phyloP scores from a whole-genome alignment of 2,329 filamentous ascomycete species.

The Corynespora cassiicola region DNA sequence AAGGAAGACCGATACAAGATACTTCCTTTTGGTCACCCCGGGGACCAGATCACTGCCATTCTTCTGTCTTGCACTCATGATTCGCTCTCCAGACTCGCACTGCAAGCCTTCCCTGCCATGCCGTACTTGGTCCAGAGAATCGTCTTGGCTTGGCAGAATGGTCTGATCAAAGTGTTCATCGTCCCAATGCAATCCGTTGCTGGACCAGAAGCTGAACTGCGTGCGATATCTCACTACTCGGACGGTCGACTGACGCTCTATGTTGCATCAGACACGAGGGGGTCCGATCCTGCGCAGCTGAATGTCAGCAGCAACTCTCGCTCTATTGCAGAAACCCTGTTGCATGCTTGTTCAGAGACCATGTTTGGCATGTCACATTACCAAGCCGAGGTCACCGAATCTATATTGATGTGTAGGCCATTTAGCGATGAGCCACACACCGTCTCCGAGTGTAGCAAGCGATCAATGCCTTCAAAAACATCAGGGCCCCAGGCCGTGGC shows the following conservation, averaged over 20 bases:
- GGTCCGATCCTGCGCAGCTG: constrained; percentile 22
- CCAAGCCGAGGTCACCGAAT: constrained; percentile 41
- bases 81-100: constrained; percentile 37
- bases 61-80: constrained; percentile 48
- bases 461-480: constrained; percentile 36
- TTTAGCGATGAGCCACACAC: constrained; percentile 22
- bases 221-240: constrained; percentile 42
- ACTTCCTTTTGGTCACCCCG: constrained; percentile 49
- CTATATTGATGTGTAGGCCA: constrained; percentile 34
- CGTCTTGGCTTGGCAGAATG: constrained; percentile 40
- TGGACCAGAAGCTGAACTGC: constrained; percentile 40
- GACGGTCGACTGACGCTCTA: constrained; percentile 37
- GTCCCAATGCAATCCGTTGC: constrained; percentile 40
- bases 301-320: constrained; percentile 43
- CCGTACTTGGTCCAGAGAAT: constrained; percentile 37
- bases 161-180: constrained; percentile 40
- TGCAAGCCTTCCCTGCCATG: constrained; percentile 55
- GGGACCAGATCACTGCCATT: constrained; percentile 51
- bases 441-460: constrained; percentile 42
- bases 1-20: constrained; percentile 52
- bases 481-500: constrained; percentile 19
- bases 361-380: constrained; percentile 41
- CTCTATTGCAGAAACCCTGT: constrained; percentile 41
- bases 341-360: constrained; percentile 41
- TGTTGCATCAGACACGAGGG: constrained; percentile 38